Percentiles rank a stretch among this genome's conserved stretches.
Conservation (phyloP, 2,329 filamentous ascomycete species). For the Epichloe gansuensis region DNA sequence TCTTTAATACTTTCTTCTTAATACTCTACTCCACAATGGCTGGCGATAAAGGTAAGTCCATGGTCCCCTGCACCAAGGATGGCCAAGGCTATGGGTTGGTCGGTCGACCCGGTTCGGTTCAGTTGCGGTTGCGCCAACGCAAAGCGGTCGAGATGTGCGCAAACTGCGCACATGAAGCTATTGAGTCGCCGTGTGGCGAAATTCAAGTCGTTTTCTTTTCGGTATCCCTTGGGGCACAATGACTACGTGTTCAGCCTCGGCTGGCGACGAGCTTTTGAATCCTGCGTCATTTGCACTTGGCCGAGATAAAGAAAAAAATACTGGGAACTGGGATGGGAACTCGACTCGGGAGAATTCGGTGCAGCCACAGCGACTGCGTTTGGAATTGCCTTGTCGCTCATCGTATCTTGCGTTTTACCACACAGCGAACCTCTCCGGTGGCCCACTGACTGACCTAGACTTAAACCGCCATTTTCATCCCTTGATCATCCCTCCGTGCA, state of each 20-base stretch:
- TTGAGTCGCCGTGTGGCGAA: not conserved
- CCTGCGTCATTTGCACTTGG: constrained; percentile 3
- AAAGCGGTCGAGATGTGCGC: not conserved
- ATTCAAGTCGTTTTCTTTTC: not conserved
- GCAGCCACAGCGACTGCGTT: not conserved
- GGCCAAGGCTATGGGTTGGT: not conserved
- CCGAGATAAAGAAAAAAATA: not conserved
- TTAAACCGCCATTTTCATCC: not conserved
- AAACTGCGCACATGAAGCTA: not conserved
- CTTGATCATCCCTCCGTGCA: too few relatives aligned
- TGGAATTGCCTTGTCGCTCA: not conserved
- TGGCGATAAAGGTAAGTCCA: constrained; percentile 27
- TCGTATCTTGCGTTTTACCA: not conserved
- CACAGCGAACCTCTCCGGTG: not conserved
- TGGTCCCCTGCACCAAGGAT: not conserved
- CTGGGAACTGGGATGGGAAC: not conserved
- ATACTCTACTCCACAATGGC: constrained; percentile 27
- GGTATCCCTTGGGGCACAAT: not conserved
- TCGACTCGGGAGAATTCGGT: not conserved
- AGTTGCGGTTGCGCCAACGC: constrained; percentile 13
- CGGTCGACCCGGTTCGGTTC: not conserved
- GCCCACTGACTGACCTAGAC: too few relatives aligned
- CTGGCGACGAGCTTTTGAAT: not conserved
- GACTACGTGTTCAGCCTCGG: not conserved
- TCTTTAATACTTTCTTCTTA: constrained; percentile 6